Base-by-base conservation (phyloP, 148 eudicot genomes). In the Nepenthes mirabilis region DNA sequence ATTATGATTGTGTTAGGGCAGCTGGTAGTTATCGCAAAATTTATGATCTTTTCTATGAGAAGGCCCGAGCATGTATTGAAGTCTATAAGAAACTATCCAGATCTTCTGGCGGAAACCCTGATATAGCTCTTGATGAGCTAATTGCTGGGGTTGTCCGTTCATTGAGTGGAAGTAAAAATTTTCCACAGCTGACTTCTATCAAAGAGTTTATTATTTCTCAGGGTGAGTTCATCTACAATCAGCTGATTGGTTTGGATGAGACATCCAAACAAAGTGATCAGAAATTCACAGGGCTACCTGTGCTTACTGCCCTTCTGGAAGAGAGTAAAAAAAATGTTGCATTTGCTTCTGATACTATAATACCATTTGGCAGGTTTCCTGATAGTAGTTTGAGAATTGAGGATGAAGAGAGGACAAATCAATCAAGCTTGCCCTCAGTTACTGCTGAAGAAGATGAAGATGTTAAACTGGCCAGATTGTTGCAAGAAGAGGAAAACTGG, bases 401-500 rank as follows among this genome's bases (percentile, higher is more conserved):
- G 47, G 83, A 70, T 61, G 78, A 64, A 40, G 80, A 74, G 47
- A 67, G 33, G 36, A 59, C 68, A 67, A 61, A 57, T 47, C 63
- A 64, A 43, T 57, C 78, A 49, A 52, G 70, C 37, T 34, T 47
- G 40, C 51, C 75, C 9, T 33, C 36, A 40, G 14, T 47, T 68
- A 61, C 76, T 55, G 66, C 64, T 33, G 95, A 82, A 67, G 94
- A 79, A 71, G 83, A 83, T 47, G 94, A 88, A 70, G 90, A 82
- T 66, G 70, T 72, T 45, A 86, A 89, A 71, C 43, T 82, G 66
- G 99, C 99, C 14, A 75, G 81, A 67, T 58, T 93, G 61, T 67
- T 93, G 70, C 95, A 93, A 62, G 96, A 93, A 71, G 83, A 93
- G 57, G 98, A 93, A 64, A 40, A 77, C 55, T 93, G 96, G 98